A percentile compares a stretch with the other conserved stretches of the same genome.
Evolutionary conservation across 768 basidiomycete species (phyloP).

Genomic region (Tricholoma flavovirens): DNA sequence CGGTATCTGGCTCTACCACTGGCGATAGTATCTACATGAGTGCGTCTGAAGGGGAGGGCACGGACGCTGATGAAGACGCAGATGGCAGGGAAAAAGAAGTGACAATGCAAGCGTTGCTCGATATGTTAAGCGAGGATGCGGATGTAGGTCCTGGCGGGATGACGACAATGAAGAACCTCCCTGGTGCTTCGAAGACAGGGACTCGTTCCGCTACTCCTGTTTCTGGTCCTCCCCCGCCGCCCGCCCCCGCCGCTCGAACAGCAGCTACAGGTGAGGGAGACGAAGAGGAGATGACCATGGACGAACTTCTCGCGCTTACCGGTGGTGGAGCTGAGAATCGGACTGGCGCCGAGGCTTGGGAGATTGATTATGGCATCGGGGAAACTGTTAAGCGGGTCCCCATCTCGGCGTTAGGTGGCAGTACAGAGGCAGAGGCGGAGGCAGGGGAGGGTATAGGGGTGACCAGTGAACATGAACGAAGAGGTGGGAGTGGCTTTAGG

Average conservation of each 20-base stretch:
- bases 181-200: not conserved
- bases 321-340: not conserved
- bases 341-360: constrained; percentile 9
- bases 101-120: constrained; percentile 12
- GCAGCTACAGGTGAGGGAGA: not conserved
- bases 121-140: not conserved
- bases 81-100: constrained; percentile 8
- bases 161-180: not conserved
- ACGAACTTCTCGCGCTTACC: constrained; percentile 11
- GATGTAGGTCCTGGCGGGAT: not conserved
- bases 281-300: constrained; percentile 14
- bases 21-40: too few species aligned
- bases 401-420: too few species aligned
- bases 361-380: constrained; percentile 4
- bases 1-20: too few species aligned
- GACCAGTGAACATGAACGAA: too few species aligned
- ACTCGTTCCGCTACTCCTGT: too few species aligned
- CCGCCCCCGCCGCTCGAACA: not conserved
- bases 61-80: not conserved
- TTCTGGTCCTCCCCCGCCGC: not conserved
- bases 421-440: too few species aligned
- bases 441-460: not conserved
- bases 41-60: not conserved
- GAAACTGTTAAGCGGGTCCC: constrained; percentile 11
- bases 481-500: not conserved